A percentile compares a stretch with the other conserved stretches of the same genome.
Conservation (phyloP, 257 asterid species). For the Rhazya stricta region DNA sequence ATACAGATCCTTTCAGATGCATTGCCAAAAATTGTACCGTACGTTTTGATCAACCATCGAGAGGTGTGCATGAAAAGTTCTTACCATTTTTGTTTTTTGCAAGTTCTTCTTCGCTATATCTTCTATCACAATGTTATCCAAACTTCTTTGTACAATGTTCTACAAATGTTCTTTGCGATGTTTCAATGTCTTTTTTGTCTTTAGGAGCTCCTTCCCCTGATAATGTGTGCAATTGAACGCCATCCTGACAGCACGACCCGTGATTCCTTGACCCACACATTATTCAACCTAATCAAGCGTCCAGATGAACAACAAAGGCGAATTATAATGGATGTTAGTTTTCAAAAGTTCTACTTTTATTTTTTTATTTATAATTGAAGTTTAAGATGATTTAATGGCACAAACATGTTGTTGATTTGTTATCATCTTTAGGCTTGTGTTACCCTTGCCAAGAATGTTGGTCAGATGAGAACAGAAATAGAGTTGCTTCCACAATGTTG, state of each 20-base stretch:
- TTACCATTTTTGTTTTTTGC: neutral
- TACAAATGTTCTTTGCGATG: neutral
- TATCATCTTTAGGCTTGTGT: slow-evolving; percentile 79
- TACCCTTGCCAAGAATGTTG: slow-evolving; percentile 85
- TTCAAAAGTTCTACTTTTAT: slow-evolving; percentile 19
- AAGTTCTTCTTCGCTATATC: neutral
- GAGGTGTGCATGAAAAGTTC: slow-evolving; percentile 49
- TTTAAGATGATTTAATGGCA: slow-evolving; percentile 21
- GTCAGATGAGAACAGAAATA: slow-evolving; percentile 93
- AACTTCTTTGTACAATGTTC: neutral
- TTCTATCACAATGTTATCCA: neutral
- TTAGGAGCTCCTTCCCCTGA: slow-evolving; percentile 97
- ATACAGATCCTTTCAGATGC: slow-evolving; percentile 93
- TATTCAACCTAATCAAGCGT: slow-evolving; percentile 95
- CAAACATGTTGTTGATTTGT: slow-evolving; percentile 19
- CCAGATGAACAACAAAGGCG: slow-evolving; percentile 98
- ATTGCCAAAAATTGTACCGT: slow-evolving; percentile 85
- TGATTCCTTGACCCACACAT: slow-evolving; percentile 96
- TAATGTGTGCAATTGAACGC: slow-evolving; percentile 98
- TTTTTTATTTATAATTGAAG: slow-evolving; percentile 7
- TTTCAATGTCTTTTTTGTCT: slow-evolving; percentile 17
- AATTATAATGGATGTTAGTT: slow-evolving; percentile 92
- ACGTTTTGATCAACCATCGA: slow-evolving; percentile 87
- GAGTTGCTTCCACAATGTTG: slow-evolving; percentile 99
- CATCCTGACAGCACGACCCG: slow-evolving; percentile 84